Evolutionary conservation across 2,329 filamentous ascomycete species (phyloP).

Genomic region (Xylaria sp.): DNA sequence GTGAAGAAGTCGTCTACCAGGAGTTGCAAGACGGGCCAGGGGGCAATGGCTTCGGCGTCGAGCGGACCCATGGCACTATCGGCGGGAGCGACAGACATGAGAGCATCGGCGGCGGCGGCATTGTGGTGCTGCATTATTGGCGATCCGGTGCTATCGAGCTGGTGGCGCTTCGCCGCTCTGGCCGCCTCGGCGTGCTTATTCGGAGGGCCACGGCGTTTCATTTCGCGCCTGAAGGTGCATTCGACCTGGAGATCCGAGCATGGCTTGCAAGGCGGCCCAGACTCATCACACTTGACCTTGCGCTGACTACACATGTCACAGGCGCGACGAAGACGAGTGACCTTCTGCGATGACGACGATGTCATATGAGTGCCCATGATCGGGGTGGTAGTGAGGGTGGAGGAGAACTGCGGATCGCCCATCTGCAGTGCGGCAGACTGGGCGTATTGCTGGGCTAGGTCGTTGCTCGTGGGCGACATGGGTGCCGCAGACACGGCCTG

Average conservation of each 20-base stretch:
- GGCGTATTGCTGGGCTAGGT: conserved; percentile 50
- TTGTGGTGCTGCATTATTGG: conserved; percentile 60
- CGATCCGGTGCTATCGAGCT: conserved; percentile 52
- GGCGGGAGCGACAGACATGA: conserved; percentile 58
- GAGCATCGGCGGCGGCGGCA: conserved; percentile 61
- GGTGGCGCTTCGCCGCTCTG: conserved; percentile 62
- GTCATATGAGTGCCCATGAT: background rate
- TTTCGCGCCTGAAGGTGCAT: conserved; percentile 67
- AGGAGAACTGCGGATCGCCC: conserved; percentile 42
- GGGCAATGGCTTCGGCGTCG: conserved; percentile 76
- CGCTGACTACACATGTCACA: conserved; percentile 72
- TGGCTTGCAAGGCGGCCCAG: conserved; percentile 66
- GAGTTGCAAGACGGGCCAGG: conserved; percentile 73
- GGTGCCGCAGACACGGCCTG: conserved; percentile 47
- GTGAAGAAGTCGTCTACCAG: conserved; percentile 86
- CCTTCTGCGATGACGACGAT: conserved; percentile 52
- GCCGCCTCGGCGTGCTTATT: conserved; percentile 70
- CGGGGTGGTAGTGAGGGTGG: conserved; percentile 31
- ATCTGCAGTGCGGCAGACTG: conserved; percentile 51
- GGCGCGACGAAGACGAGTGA: conserved; percentile 67
- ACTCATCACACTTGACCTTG: conserved; percentile 71
- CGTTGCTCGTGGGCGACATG: conserved; percentile 37
- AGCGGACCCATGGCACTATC: conserved; percentile 56
- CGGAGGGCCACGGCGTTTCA: conserved; percentile 68
- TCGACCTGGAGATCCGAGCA: conserved; percentile 68